phyloP scores from a whole-genome alignment of 306 rosid species.

The Delonix regia region DNA sequence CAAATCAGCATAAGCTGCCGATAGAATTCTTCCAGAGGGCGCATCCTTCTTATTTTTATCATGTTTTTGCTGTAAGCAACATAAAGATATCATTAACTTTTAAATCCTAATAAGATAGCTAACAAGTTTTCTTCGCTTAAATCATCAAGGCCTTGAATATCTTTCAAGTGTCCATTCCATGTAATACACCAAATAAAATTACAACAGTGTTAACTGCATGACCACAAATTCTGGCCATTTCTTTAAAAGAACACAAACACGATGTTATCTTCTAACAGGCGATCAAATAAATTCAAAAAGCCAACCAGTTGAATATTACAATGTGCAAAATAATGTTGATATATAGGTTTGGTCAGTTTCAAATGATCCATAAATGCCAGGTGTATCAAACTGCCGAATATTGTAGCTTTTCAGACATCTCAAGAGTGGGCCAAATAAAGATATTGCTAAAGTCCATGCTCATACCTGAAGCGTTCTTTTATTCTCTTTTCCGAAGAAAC shows the following conservation, averaged over 20 bases:
- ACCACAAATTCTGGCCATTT: background rate
- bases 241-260: background rate
- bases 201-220: background rate
- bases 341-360: background rate
- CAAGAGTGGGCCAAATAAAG: background rate
- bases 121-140: background rate
- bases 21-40: conserved; percentile 48
- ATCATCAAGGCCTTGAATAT: background rate
- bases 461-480: background rate
- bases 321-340: background rate
- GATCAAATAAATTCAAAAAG: background rate
- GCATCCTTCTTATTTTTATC: conserved; percentile 1
- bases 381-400: background rate
- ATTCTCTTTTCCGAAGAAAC: background rate
- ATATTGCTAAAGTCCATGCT: background rate
- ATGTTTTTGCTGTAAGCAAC: conserved; percentile 29
- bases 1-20: conserved; percentile 91
- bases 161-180: background rate
- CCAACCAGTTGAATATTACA: background rate
- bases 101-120: background rate
- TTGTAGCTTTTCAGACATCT: background rate
- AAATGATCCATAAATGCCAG: background rate
- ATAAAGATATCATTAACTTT: background rate
- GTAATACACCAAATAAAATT: background rate
- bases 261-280: background rate